A percentile compares a stretch with the other conserved stretches of the same genome.
Evolutionary conservation across 179 eudicot species (phyloP).

Genomic region (Camellia oleifera): DNA sequence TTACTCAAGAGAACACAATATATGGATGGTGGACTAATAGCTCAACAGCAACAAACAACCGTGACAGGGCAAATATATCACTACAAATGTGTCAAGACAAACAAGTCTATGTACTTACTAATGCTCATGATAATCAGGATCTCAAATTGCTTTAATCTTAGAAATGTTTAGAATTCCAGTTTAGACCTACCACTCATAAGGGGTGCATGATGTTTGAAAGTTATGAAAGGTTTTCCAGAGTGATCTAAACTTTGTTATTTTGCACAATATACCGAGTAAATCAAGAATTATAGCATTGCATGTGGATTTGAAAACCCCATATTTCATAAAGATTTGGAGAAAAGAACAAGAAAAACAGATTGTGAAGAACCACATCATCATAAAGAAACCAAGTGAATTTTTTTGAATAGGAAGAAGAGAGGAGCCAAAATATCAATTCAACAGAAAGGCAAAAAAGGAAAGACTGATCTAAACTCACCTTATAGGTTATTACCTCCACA

Average conservation of each 20-base stretch:
- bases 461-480: conserved; percentile 50
- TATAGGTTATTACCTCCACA: conserved; percentile 87
- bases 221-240: neutral
- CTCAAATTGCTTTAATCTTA: neutral
- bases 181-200: neutral
- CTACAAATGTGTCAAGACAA: neutral
- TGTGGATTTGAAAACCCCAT: no score
- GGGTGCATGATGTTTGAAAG: neutral
- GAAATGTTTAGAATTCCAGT: neutral
- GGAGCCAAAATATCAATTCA: neutral
- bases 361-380: no score
- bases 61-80: no score
- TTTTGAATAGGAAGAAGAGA: neutral
- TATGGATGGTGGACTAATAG: neutral
- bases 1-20: neutral
- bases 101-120: neutral
- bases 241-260: no score
- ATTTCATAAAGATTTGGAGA: neutral
- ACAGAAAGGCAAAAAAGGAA: neutral
- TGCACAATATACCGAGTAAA: no score
- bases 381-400: neutral
- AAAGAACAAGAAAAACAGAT: neutral
- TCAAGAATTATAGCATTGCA: no score
- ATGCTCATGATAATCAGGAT: neutral
- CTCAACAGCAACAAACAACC: neutral